phyloP scores from a whole-genome alignment of 768 basidiomycete species.

The Inosperma sp. region DNA sequence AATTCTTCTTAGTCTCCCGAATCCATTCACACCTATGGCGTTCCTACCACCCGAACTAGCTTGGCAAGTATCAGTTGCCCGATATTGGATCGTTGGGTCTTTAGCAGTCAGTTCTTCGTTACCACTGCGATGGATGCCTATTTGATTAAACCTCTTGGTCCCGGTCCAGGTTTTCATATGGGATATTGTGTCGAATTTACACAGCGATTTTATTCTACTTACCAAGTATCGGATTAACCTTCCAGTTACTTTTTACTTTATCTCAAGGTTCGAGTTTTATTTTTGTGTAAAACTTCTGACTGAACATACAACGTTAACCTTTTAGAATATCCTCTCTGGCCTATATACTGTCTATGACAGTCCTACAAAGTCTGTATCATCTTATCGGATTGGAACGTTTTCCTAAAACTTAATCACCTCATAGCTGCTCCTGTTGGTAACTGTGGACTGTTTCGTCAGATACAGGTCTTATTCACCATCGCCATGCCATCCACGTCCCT shows the following conservation, averaged over 20 bases:
- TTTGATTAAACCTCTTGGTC: not conserved
- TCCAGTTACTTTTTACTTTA: slow-evolving; percentile 12
- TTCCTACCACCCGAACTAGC: slow-evolving; percentile 10
- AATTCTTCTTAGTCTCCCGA: no score
- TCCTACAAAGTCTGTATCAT: slow-evolving; percentile 8
- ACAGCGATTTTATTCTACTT: slow-evolving; percentile 11
- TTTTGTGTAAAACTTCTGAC: not conserved
- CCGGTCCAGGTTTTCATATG: slow-evolving; percentile 13
- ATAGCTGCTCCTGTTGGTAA: slow-evolving; percentile 8
- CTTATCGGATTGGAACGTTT: not conserved
- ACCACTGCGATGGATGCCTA: not conserved
- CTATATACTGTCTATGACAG: not conserved
- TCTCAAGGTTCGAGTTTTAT: slow-evolving; percentile 12
- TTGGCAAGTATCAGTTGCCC: slow-evolving; percentile 1
- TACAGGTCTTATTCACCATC: slow-evolving; percentile 9
- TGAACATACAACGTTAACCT: not conserved
- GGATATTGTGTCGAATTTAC: slow-evolving; percentile 14
- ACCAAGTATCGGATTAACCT: slow-evolving; percentile 6
- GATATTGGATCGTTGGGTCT: slow-evolving; percentile 12
- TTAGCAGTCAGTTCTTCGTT: slow-evolving; percentile 9
- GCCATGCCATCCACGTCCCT: slow-evolving; percentile 11
- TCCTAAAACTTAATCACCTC: not conserved
- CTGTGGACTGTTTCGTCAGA: not conserved
- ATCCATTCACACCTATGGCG: slow-evolving; percentile 16
- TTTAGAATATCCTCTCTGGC: slow-evolving; percentile 1